Base-by-base conservation (phyloP, 257 asterid genomes). In the Solanum rostratum region DNA sequence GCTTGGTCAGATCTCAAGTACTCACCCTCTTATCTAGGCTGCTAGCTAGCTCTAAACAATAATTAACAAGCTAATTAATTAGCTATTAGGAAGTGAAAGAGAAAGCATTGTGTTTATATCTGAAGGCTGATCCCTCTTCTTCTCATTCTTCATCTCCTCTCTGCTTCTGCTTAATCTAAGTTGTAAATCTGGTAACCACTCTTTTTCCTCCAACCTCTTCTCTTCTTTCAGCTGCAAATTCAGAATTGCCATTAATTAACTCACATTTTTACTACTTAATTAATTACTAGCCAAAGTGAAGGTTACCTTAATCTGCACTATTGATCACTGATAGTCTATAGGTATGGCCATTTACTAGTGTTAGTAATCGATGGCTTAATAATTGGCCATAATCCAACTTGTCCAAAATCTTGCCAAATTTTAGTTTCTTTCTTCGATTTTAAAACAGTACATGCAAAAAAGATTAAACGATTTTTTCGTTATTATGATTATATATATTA, bases 71-170 rank as follows among this genome's bases (percentile, higher is more conserved):
- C 65, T 49, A 74, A 37, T n/a, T 30, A 3, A n/a, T 57, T 43
- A 43, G 46, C 11, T 43, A 45, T 90, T 86, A 43, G 85, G 65
- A 73, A 92, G 79, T 15, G 95, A 91, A 43, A 95, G 97, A 62
- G 99, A 95, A 83, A 95, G 97, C 92, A 88, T 90, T 6, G 99
- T 95, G 91, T 90, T 90, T 15, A 92, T 90, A 55, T 91, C 95
- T 6, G 92, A 85, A 39, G 45, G 45, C 52, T 85, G 90, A 20
- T 85, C 91, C 81, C 87, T 87, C 20, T 78, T 84, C 84, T 88
- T 91, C 39, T 90, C 87, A 19, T 73, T 84, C 84, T 68, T 76
- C 37, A 33, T 33, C 55, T 52, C 84, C 83, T 88, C 89, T 37
- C 84, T 37, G 71, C 88, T 60, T 39, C 84, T 88, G 87, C 94